Evolutionary conservation across 2,329 filamentous ascomycete genomes (phyloP), one percentile per base, ranked within the genome.

Genomic region (Blumeriella jaapii): DNA sequence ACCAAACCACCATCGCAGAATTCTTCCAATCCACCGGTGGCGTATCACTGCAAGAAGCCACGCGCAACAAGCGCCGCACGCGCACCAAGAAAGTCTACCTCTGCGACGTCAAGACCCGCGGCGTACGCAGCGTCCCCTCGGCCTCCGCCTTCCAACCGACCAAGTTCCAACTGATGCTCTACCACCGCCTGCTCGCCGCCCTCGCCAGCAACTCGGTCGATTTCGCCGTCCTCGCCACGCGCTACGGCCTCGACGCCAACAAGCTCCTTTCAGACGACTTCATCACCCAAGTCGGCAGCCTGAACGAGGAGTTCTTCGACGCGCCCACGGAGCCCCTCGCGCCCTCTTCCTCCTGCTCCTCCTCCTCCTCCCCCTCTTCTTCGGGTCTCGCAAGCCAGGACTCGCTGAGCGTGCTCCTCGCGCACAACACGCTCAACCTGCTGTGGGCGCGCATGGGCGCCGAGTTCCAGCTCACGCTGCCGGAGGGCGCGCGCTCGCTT

Each of bases 71-170:
- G 25, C 29, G 26, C 10, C 35, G 34, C 8, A 11, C 33, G 6
- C 33, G 34, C 9, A 39, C 41, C 0, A 46, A 53, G 25, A 58
- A 62, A 35, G 58, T 80, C n/a, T 95, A 93, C 56, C 63, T 98
- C 31, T 78, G 77, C 0, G 91, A 98, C 49, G 74, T 94, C 45
- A 98, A 98, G 59, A 96, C 89, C 0, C 72, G 87, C 12, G 68
- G 67, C 1, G 73, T 69, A 3, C 63, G 61, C n/a, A 69, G 67
- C 2, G 54, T 83, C 2, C 86, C 1, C 66, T 71, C 1, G 72
- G 74, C 14, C 63, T 50, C 73, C 1, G 71, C 77, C 0, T 67
- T 84, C 28, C 72, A 81, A 8, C 83, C 84, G 0, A 83, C 86
- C 1, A 74, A 79, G 48, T 78, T 95, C 41, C 91, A 98, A 55